These are phyloP conservation scores for Orobanche coerulescens DNA, from an alignment of 257 asterid species.

Conservation along the genomic window DNA sequence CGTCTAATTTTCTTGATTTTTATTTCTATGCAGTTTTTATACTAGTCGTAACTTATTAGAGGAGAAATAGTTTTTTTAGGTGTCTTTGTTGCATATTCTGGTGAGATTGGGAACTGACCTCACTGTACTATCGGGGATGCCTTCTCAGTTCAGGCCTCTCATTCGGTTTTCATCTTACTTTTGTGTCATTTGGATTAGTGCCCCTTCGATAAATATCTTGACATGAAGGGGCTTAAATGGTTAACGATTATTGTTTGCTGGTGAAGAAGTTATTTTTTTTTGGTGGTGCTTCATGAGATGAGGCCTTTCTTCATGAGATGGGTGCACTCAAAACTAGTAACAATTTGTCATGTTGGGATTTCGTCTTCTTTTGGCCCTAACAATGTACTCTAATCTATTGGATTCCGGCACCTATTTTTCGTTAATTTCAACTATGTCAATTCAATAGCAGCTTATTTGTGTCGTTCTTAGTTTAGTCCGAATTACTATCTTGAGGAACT, in stretches of 20 bases:
- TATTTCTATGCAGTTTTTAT: background rate
- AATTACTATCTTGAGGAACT: background rate
- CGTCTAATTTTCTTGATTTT: background rate
- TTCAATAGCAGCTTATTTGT: background rate
- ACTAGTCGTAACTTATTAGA: background rate
- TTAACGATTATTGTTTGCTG: background rate
- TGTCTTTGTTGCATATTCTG: background rate
- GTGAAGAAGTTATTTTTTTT: background rate
- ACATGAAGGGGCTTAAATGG: background rate
- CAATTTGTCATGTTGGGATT: background rate
- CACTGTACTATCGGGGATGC: background rate
- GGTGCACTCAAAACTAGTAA: background rate
- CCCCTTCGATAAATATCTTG: background rate
- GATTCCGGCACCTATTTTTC: too few species aligned
- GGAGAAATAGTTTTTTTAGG: too few species aligned
- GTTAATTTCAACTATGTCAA: background rate
- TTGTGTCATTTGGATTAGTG: background rate
- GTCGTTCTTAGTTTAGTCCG: background rate
- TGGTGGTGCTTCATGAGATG: background rate
- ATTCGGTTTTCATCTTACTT: constrained; percentile 2
- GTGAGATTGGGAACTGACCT: background rate
- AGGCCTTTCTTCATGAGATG: background rate
- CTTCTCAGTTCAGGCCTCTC: background rate
- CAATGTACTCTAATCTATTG: too few species aligned
- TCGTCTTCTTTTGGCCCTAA: background rate